These are phyloP conservation scores for Aspergillus hortae DNA, from an alignment of 2,329 filamentous ascomycete species.

Conservation along the genomic window DNA sequence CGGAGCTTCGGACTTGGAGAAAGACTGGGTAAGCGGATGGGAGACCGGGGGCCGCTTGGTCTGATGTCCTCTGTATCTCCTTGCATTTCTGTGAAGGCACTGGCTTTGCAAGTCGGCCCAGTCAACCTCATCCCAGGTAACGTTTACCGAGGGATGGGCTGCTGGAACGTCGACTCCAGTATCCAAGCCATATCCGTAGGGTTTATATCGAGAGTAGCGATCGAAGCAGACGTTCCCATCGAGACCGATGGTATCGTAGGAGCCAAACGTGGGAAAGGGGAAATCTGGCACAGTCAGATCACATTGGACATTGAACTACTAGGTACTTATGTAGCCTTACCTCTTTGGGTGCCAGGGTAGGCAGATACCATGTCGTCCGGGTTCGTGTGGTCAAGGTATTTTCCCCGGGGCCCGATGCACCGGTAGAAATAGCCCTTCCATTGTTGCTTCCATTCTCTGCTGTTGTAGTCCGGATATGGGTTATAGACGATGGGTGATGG, in stretches of 20 bases:
- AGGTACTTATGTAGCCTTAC: neutral
- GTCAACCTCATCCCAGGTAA: conserved; percentile 59
- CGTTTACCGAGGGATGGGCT: conserved; percentile 12
- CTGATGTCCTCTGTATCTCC: conserved; percentile 51
- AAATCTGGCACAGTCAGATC: conserved; percentile 50
- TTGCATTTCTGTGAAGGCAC: conserved; percentile 64
- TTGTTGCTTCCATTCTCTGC: conserved; percentile 51
- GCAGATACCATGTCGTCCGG: conserved; percentile 22
- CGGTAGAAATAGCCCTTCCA: conserved; percentile 16
- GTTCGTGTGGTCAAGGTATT: conserved; percentile 16
- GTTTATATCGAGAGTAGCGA: conserved; percentile 65
- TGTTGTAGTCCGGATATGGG: conserved; percentile 70
- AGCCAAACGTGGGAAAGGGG: conserved; percentile 60
- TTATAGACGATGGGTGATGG: conserved; percentile 49
- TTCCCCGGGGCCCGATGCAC: conserved; percentile 19
- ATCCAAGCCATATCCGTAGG: conserved; percentile 41
- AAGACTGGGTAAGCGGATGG: neutral
- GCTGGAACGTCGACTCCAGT: conserved; percentile 10
- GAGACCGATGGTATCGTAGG: conserved; percentile 58
- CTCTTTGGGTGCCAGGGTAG: conserved; percentile 19
- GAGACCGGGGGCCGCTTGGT: conserved; percentile 9
- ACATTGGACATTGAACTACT: conserved; percentile 22
- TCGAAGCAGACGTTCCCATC: conserved; percentile 65
- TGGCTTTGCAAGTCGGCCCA: conserved; percentile 69
- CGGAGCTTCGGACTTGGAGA: neutral